Conservation (phyloP, 331 rosid genomes). For the Dryas integrifolia region DNA sequence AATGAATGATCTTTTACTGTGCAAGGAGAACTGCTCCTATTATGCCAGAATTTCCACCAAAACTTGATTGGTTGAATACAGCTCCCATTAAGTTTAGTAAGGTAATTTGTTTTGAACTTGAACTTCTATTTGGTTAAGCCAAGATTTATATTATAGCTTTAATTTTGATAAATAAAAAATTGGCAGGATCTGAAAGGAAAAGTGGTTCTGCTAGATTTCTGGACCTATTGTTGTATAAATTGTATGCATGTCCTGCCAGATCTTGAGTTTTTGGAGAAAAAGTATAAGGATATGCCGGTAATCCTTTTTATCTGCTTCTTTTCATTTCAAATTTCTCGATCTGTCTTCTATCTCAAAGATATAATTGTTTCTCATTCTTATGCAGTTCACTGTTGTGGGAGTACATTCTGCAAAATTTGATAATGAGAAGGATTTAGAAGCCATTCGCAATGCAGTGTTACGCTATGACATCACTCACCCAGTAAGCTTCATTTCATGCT, state of each 20-base stretch:
- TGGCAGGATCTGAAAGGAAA: conserved; percentile 93
- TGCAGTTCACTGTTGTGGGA: conserved; percentile 89
- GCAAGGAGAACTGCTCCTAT: conserved; percentile 62
- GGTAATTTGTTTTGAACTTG: conserved; percentile 50
- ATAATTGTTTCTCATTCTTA: conserved; percentile 19
- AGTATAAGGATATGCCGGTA: conserved; percentile 92
- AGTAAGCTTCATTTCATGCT: conserved; percentile 46
- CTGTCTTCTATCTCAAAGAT: conserved; percentile 21
- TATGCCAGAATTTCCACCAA: conserved; percentile 91
- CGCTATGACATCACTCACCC: conserved; percentile 94
- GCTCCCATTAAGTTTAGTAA: conserved; percentile 80
- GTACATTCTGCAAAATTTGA: conserved; percentile 98
- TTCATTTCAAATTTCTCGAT: conserved; percentile 25
- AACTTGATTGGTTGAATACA: conserved; percentile 92
- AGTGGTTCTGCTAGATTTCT: conserved; percentile 85
- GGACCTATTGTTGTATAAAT: conserved; percentile 96
- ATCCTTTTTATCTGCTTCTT: conserved; percentile 13
- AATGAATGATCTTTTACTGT: conserved; percentile 31
- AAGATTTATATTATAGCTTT: conserved; percentile 14
- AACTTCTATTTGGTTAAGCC: conserved; percentile 25
- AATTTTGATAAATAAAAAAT: conserved; percentile 20
- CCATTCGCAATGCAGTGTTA: conserved; percentile 94
- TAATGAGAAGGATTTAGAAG: conserved; percentile 94
- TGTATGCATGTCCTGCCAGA: conserved; percentile 98
- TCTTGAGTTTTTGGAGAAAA: conserved; percentile 81